These are phyloP conservation scores for Torulaspora franciscae DNA, from an alignment of 805 yeast genomes.

Conservation along the genomic window DNA sequence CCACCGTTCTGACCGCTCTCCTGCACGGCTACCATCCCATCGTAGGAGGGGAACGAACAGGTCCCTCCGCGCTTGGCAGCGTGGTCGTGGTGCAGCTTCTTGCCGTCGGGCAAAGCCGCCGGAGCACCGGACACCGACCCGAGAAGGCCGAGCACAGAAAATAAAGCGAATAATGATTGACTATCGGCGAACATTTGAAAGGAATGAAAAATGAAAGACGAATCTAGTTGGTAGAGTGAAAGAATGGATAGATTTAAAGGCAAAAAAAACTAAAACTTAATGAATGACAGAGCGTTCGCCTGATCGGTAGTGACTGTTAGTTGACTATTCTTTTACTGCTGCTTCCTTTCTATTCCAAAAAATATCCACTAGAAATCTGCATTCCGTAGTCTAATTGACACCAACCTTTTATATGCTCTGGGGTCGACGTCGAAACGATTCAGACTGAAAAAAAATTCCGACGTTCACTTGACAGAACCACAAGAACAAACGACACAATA, in stretches of 20 bases:
- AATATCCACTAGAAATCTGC: too few relatives aligned
- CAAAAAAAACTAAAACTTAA: background rate
- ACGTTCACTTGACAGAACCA: too few relatives aligned
- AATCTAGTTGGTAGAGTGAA: constrained; percentile 6
- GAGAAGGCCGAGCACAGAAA: constrained; percentile 10
- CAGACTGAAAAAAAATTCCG: too few relatives aligned
- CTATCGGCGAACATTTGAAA: constrained; percentile 11
- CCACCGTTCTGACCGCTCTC: constrained; percentile 59
- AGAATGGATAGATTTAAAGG: background rate
- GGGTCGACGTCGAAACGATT: too few relatives aligned
- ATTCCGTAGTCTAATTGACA: too few relatives aligned
- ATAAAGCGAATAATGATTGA: constrained; percentile 7
- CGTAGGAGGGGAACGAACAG: constrained; percentile 64
- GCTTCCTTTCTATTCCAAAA: too few relatives aligned
- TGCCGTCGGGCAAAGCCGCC: constrained; percentile 19
- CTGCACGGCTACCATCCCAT: constrained; percentile 68
- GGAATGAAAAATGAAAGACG: constrained; percentile 10
- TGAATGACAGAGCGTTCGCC: background rate
- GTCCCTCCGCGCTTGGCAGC: constrained; percentile 35
- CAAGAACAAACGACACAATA: too few relatives aligned
- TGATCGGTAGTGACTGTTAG: too few relatives aligned
- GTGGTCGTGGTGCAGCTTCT: constrained; percentile 22
- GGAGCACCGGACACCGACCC: constrained; percentile 9
- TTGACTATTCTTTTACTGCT: too few relatives aligned
- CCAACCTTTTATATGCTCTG: too few relatives aligned